These are phyloP conservation scores for Aspergillus floridensis DNA, from an alignment of 2,329 filamentous ascomycete genomes.

Conservation along the genomic window DNA sequence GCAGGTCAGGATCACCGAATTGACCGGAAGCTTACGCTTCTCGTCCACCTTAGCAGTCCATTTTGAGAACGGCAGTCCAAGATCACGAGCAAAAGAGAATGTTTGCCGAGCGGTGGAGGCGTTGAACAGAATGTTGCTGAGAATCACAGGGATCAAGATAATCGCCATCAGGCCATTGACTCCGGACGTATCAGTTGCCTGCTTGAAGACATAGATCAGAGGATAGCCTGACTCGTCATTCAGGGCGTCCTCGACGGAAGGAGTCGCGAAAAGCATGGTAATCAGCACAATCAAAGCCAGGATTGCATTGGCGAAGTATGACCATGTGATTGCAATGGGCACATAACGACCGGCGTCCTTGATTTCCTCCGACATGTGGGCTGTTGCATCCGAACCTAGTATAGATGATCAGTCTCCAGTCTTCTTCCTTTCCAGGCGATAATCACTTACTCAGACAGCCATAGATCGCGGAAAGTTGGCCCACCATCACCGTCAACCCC, in stretches of 20 bases:
- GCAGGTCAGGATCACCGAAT: slow-evolving; percentile 35
- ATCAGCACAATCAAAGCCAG: slow-evolving; percentile 47
- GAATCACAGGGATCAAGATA: slow-evolving; percentile 32
- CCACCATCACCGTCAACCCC: slow-evolving; percentile 38
- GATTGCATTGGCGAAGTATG: slow-evolving; percentile 46
- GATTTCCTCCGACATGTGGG: slow-evolving; percentile 50
- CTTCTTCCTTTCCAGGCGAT: background rate
- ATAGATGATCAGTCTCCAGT: background rate
- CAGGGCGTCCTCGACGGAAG: slow-evolving; percentile 35
- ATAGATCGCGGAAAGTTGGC: slow-evolving; percentile 37
- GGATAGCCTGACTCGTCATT: slow-evolving; percentile 45
- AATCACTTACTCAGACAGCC: slow-evolving; percentile 22
- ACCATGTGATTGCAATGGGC: slow-evolving; percentile 47
- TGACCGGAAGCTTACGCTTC: slow-evolving; percentile 43
- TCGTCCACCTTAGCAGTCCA: slow-evolving; percentile 41
- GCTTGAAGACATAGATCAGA: slow-evolving; percentile 48
- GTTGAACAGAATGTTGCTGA: slow-evolving; percentile 40
- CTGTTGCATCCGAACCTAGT: slow-evolving; percentile 25
- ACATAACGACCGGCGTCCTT: slow-evolving; percentile 47
- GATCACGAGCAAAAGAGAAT: slow-evolving; percentile 45
- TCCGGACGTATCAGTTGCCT: slow-evolving; percentile 23
- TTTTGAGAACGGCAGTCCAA: slow-evolving; percentile 42
- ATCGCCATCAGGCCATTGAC: slow-evolving; percentile 21
- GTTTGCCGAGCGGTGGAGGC: slow-evolving; percentile 41
- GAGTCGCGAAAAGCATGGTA: slow-evolving; percentile 42